Conservation (phyloP, 148 eudicot genomes). For the Vaccinium corymbosum region DNA sequence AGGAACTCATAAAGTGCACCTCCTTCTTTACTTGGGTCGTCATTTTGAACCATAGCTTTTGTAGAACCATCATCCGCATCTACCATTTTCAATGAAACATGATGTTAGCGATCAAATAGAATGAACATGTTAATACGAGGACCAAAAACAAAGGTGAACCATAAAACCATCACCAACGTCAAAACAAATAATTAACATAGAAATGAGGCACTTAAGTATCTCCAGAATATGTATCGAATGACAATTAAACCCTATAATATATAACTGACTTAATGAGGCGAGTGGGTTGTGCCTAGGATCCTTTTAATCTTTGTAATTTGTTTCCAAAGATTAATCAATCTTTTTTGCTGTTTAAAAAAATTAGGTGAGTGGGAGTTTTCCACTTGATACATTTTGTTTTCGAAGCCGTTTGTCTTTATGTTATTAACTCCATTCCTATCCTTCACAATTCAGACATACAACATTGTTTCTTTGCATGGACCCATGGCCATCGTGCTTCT, state of each 20-base stretch:
- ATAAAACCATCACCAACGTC: neutral
- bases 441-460: neutral
- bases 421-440: neutral
- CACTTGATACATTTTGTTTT: neutral
- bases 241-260: neutral
- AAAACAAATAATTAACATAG: neutral
- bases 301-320: no score
- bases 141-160: neutral
- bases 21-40: conserved; percentile 35
- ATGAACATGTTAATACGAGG: neutral
- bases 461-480: neutral
- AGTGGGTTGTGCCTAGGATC: neutral
- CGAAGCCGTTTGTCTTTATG: neutral
- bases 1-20: conserved; percentile 73
- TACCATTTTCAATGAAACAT: conserved; percentile 13
- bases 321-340: no score
- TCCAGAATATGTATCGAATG: neutral
- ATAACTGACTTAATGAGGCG: neutral
- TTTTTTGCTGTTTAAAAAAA: no score
- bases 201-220: neutral
- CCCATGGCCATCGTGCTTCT: neutral
- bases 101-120: neutral
- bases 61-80: conserved; percentile 38
- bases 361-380: neutral
- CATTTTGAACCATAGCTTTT: conserved; percentile 30